These are phyloP conservation scores for Conringia planisiliqua DNA, from an alignment of 345 rosid genomes.

Conservation along the genomic window DNA sequence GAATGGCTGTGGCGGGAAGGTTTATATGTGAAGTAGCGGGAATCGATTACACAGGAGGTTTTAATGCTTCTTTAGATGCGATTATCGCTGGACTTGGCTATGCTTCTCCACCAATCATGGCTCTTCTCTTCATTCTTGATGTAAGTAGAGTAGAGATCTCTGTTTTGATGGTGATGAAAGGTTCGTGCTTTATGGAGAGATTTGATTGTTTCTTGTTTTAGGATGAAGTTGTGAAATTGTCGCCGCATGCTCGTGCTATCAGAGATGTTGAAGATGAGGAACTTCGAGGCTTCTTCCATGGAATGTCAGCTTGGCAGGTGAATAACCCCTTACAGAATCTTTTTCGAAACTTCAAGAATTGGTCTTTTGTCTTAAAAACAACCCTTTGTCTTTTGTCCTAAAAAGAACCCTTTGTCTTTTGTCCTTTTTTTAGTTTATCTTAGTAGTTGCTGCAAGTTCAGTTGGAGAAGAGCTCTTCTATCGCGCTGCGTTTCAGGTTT, in stretches of 20 bases:
- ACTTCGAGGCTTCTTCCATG: constrained; percentile 86
- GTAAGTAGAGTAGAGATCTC: constrained; percentile 38
- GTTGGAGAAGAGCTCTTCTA: constrained; percentile 98
- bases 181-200: neutral
- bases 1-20: constrained; percentile 84
- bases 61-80: constrained; percentile 68
- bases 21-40: constrained; percentile 82
- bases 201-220: constrained; percentile 13
- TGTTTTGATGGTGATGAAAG: neutral
- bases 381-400: no score
- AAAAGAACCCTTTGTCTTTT: constrained; percentile 7
- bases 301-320: constrained; percentile 99
- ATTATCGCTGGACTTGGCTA: constrained; percentile 84
- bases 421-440: constrained; percentile 52
- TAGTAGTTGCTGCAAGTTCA: constrained; percentile 84
- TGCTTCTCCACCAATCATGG: constrained; percentile 94
- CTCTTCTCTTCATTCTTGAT: constrained; percentile 89
- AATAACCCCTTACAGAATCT: neutral
- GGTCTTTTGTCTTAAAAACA: neutral
- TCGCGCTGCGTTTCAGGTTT: constrained; percentile 88
- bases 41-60: constrained; percentile 80
- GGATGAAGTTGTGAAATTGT: constrained; percentile 95
- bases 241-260: constrained; percentile 96
- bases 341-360: neutral
- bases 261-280: constrained; percentile 99